These are phyloP conservation scores for Vitis vinifera DNA, from an alignment of 164 flowering plant genomes.

Conservation along the genomic window ASM3070453v1 NC_081819.1:18021001-18021500, in stretches of 20 bases:
- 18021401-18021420: constrained; percentile 69
- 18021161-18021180: constrained; percentile 79
- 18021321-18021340: constrained; percentile 98
- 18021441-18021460: constrained; percentile 69
- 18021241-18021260: constrained; percentile 88
- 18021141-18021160: constrained; percentile 98
- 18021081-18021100: constrained; percentile 97
- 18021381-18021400: constrained; percentile 87
- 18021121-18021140: constrained; percentile 99
- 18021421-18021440: constrained; percentile 64
- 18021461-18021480: constrained; percentile 61
- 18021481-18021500: constrained; percentile 58
- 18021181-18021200: constrained; percentile 85
- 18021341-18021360: constrained; percentile 96
- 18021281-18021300: constrained; percentile 94
- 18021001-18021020: constrained; percentile 94
- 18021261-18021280: constrained; percentile 97
- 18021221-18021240: constrained; percentile 95
- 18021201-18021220: constrained; percentile 96
- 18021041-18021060: constrained; percentile 69
- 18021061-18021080: constrained; percentile 92
- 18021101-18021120: constrained; percentile 92
- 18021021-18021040: constrained; percentile 94
- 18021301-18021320: constrained; percentile 84
- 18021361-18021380: constrained; percentile 97